Base-by-base conservation (phyloP, 1,284 basidiomycete species). In the Sphaerobolus stellatus region DNA sequence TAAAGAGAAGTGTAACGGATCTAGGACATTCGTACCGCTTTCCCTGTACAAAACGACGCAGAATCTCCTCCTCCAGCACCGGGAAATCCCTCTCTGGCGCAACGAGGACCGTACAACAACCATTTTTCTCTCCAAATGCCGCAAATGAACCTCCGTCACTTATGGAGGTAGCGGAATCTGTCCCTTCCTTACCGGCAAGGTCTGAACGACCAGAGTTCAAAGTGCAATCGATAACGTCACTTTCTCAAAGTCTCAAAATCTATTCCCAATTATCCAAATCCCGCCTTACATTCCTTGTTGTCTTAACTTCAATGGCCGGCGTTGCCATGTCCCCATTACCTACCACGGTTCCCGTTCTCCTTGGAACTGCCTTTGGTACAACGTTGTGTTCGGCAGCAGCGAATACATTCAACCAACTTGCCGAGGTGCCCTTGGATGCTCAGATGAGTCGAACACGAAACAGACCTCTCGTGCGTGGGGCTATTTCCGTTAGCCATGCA, bases 351-450 rank as follows among this genome's bases (percentile, higher is more conserved):
- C 88, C 93, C 1, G 80, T 92, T 14, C 79, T 99, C 4, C 78
- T 98, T 5, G 86, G 91, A 7, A 90, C 96, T 0, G 93, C 94
- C 0, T 70, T 88, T 28, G 97, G 97, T 34, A 98, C 95, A 0
- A 84, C 88, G 0, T 79, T 99, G 33, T 98, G 94, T 68, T 91
- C 90, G 4, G 91, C 94, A 1, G 92, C 94, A 0, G 97, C 97
- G 24, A 98, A 98, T 68, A 82, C 95, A 0, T 79, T 98, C 62
- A 99, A 99, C 72, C 94, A 99, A 70, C 75, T 99, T 3, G 87
- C 95, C 65, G 97, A 99, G 71, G 80, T 92, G 3, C 97, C 97
- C 0, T 92, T 96, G 59, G 97, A 99, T 67, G 94, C 97, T 0
- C 97, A 99, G 69, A 99, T 98, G 86, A 80, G 86, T 0, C 84